Evolutionary conservation across 345 rosid genomes (phyloP).

Genomic region (Microcos paniculata): DNA sequence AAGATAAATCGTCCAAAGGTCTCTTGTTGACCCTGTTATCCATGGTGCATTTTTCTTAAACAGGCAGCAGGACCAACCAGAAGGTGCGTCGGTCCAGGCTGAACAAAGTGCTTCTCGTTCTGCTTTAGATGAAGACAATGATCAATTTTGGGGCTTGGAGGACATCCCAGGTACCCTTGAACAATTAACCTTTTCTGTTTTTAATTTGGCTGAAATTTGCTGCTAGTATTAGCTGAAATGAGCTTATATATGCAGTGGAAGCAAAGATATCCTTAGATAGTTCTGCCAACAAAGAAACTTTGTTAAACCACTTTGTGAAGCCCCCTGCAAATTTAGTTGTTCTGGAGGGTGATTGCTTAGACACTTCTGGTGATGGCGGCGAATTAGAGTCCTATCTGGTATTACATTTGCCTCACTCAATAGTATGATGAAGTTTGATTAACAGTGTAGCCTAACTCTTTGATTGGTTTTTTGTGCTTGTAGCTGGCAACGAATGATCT

Average conservation of each 20-base stretch:
- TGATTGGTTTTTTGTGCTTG: constrained; percentile 31
- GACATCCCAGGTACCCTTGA: constrained; percentile 66
- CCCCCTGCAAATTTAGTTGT: constrained; percentile 96
- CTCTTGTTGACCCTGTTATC: neutral
- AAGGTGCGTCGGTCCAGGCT: constrained; percentile 37
- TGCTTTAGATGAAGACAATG: constrained; percentile 57
- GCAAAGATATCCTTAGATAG: constrained; percentile 69
- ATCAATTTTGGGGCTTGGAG: constrained; percentile 72
- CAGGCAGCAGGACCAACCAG: constrained; percentile 69
- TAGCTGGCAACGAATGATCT: constrained; percentile 87
- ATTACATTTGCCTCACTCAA: constrained; percentile 24
- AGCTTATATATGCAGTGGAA: constrained; percentile 54
- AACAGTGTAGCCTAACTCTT: constrained; percentile 7
- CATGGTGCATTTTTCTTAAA: constrained; percentile 10
- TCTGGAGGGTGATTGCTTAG: constrained; percentile 91
- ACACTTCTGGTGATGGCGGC: constrained; percentile 67
- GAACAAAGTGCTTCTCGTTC: constrained; percentile 39
- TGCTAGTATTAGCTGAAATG: constrained; percentile 6
- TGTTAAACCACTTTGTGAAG: constrained; percentile 64
- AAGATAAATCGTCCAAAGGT: too few species aligned
- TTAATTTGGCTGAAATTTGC: neutral
- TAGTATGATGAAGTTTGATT: constrained; percentile 17
- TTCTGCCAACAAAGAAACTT: constrained; percentile 50
- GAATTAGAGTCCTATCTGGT: constrained; percentile 97
- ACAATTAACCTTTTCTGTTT: neutral